A percentile compares a stretch with the other conserved stretches of the same genome.
phyloP scores from a whole-genome alignment of 83 land plant genomes.

The Picea abies region DNA sequence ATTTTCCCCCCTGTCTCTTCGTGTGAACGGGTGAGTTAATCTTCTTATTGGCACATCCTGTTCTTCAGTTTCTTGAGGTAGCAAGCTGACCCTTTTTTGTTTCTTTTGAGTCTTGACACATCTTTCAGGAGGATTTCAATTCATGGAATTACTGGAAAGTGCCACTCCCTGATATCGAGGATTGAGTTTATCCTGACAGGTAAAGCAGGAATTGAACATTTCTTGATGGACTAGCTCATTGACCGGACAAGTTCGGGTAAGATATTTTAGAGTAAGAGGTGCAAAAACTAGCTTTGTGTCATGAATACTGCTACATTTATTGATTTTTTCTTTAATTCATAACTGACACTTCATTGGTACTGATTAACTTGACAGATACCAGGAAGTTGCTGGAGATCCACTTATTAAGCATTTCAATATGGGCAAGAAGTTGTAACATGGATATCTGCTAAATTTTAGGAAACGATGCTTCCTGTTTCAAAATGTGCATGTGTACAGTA shows the following conservation, averaged over 20 bases:
- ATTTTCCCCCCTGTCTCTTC: conserved; percentile 89
- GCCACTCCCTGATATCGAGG: conserved; percentile 35
- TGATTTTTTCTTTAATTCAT: not conserved
- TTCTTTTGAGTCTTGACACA: not conserved
- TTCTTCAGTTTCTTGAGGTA: not conserved
- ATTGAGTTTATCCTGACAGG: conserved; percentile 2
- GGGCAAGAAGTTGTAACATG: not conserved
- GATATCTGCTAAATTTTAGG: not conserved
- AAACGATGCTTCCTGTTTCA: not conserved
- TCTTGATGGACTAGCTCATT: not conserved
- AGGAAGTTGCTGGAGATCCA: not conserved
- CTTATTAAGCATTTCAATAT: no score
- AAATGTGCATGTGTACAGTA: not conserved
- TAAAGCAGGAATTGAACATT: not conserved
- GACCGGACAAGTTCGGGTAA: conserved; percentile 10
- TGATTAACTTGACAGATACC: conserved; percentile 6
- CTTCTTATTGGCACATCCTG: not conserved
- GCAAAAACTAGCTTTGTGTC: not conserved
- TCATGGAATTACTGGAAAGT: conserved; percentile 56
- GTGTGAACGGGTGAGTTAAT: conserved; percentile 56
- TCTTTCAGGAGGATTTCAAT: conserved; percentile 45
- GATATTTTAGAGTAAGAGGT: not conserved
- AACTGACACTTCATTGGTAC: not conserved
- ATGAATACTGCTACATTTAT: not conserved
- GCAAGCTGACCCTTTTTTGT: not conserved